phyloP scores from a whole-genome alignment of 768 basidiomycete genomes.

The Asterophora lycoperdoides region DNA sequence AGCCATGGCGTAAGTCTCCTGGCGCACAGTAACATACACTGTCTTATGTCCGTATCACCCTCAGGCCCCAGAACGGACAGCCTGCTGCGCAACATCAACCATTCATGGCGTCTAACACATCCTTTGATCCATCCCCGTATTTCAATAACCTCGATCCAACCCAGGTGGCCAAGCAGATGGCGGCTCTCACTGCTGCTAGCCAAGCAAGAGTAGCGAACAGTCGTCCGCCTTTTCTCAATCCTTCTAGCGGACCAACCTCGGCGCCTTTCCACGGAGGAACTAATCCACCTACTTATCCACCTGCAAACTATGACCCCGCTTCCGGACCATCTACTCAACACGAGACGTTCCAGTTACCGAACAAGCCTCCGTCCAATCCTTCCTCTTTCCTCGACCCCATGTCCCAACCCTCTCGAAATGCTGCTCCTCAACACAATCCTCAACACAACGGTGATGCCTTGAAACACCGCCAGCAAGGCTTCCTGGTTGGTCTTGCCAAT shows the following conservation, averaged over 20 bases:
- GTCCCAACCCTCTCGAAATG: constrained; percentile 34
- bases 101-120: constrained; percentile 26
- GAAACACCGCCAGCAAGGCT: constrained; percentile 55
- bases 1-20: constrained; percentile 31
- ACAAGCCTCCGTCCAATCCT: constrained; percentile 36
- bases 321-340: constrained; percentile 32
- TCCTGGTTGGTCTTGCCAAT: constrained; percentile 56
- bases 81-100: constrained; percentile 27
- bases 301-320: constrained; percentile 42
- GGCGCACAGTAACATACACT: constrained; percentile 9
- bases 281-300: constrained; percentile 39
- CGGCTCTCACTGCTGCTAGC: constrained; percentile 63
- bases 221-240: constrained; percentile 29
- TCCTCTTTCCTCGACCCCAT: constrained; percentile 45
- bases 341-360: constrained; percentile 43
- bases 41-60: constrained; percentile 9
- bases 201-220: constrained; percentile 56
- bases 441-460: constrained; percentile 29
- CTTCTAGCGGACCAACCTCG: constrained; percentile 59
- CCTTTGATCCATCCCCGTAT: constrained; percentile 34
- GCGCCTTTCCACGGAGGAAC: constrained; percentile 65
- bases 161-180: constrained; percentile 76
- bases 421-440: constrained; percentile 28
- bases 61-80: constrained; percentile 39
- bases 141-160: constrained; percentile 60